These are phyloP conservation scores for Exserohilum turcica DNA, from an alignment of 2,329 filamentous ascomycete genomes.

Conservation along the genomic window DNA sequence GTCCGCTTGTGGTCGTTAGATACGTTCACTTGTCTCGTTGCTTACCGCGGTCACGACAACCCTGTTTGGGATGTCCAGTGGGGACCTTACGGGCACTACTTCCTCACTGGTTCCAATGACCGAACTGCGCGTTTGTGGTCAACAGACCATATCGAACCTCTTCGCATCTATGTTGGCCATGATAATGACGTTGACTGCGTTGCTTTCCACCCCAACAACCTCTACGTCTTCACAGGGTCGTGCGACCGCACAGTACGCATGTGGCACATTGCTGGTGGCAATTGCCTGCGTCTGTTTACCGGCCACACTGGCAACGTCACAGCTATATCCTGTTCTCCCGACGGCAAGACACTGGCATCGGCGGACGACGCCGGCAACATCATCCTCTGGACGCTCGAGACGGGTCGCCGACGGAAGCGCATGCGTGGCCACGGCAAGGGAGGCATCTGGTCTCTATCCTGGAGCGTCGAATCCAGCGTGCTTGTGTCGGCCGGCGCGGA, in stretches of 20 bases:
- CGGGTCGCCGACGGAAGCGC: constrained; percentile 83
- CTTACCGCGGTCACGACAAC: constrained; percentile 91
- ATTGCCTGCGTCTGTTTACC: constrained; percentile 87
- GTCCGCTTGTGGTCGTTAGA: constrained; percentile 93
- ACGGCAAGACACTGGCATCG: constrained; percentile 88
- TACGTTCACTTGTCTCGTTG: constrained; percentile 86
- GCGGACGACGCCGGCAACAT: constrained; percentile 89
- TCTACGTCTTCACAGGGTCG: constrained; percentile 91
- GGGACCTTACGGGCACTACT: constrained; percentile 95
- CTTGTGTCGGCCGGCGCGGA: constrained; percentile 91
- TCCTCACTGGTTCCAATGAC: constrained; percentile 84
- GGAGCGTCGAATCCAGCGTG: constrained; percentile 89
- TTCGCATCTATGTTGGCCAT: constrained; percentile 88
- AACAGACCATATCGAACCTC: constrained; percentile 87
- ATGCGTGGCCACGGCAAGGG: constrained; percentile 93
- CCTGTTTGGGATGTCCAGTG: constrained; percentile 88
- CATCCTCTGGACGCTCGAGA: constrained; percentile 90
- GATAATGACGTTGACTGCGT: constrained; percentile 90
- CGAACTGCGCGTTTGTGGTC: constrained; percentile 90
- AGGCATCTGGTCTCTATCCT: constrained; percentile 90
- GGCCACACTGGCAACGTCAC: constrained; percentile 90
- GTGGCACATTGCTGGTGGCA: constrained; percentile 91
- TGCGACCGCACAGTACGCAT: constrained; percentile 94
- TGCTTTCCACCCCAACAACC: constrained; percentile 93
- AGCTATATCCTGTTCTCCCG: constrained; percentile 81